Conservation (phyloP, 2,329 filamentous ascomycete genomes). For the Aureobasidium sp. region DNA sequence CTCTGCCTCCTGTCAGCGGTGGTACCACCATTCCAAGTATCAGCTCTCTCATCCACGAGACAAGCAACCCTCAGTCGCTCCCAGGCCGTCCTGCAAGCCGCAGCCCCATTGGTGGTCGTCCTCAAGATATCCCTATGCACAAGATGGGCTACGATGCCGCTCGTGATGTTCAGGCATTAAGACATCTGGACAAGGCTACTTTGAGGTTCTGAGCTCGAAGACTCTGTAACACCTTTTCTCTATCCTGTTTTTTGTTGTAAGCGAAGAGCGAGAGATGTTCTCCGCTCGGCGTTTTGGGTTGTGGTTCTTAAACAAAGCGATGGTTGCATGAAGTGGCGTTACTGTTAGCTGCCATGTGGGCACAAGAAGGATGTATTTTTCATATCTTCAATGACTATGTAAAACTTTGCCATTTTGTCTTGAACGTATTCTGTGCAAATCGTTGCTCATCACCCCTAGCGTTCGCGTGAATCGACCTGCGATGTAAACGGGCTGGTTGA, state of each 20-base stretch:
- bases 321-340: background rate
- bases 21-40: slow-evolving; percentile 48
- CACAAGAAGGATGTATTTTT: background rate
- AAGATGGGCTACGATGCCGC: slow-evolving; percentile 33
- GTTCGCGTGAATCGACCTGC: background rate
- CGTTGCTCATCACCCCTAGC: background rate
- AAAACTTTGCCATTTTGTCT: background rate
- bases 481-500: no score
- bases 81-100: slow-evolving; percentile 23
- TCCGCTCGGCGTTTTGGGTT: background rate
- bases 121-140: slow-evolving; percentile 32
- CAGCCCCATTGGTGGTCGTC: slow-evolving; percentile 24
- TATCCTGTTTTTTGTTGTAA: background rate
- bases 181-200: slow-evolving; percentile 32
- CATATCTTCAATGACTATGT: background rate
- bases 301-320: background rate
- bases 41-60: slow-evolving; percentile 34
- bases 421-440: background rate
- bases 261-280: background rate
- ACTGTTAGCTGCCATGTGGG: background rate
- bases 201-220: slow-evolving; percentile 21
- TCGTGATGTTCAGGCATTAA: slow-evolving; percentile 30
- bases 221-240: background rate
- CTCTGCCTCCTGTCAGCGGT: slow-evolving; percentile 20
- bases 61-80: slow-evolving; percentile 6